A percentile compares a stretch with the other conserved stretches of the same genome.
Evolutionary conservation across 371 early-diverging fungal species (phyloP).

Genomic region (Rhizopus microsporus): DNA sequence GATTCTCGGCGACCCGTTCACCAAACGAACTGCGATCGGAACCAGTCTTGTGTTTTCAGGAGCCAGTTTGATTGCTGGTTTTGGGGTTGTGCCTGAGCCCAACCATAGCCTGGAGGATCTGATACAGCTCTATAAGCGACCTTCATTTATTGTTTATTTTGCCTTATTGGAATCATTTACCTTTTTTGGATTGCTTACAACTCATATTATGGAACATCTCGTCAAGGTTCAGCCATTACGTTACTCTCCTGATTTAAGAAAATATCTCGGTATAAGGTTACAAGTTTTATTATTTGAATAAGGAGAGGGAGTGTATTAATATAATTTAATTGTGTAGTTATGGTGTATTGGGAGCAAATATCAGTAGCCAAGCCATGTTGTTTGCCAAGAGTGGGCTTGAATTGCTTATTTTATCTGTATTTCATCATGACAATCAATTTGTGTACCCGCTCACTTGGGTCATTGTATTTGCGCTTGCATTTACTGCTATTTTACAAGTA

Average conservation of each 20-base stretch:
- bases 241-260: conserved; percentile 35
- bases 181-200: conserved; percentile 50
- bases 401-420: conserved; percentile 63
- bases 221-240: conserved; percentile 25
- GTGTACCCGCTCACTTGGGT: conserved; percentile 74
- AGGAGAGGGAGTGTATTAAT: background rate
- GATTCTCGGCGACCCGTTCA: conserved; percentile 69
- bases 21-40: conserved; percentile 62
- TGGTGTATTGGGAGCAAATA: conserved; percentile 73
- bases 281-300: background rate
- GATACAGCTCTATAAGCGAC: conserved; percentile 72
- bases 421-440: conserved; percentile 72
- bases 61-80: conserved; percentile 71
- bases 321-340: conserved; percentile 37
- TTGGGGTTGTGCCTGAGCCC: conserved; percentile 81
- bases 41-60: conserved; percentile 74
- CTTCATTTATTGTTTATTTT: conserved; percentile 74
- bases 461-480: conserved; percentile 63
- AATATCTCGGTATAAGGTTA: conserved; percentile 51
- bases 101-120: conserved; percentile 71
- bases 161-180: conserved; percentile 58
- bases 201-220: conserved; percentile 51
- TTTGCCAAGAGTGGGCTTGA: conserved; percentile 87
- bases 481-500: conserved; percentile 74
- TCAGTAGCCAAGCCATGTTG: conserved; percentile 78